These are phyloP conservation scores for Chara braunii DNA, from an alignment of 139 green algal species.

Conservation along the genomic window DNA sequence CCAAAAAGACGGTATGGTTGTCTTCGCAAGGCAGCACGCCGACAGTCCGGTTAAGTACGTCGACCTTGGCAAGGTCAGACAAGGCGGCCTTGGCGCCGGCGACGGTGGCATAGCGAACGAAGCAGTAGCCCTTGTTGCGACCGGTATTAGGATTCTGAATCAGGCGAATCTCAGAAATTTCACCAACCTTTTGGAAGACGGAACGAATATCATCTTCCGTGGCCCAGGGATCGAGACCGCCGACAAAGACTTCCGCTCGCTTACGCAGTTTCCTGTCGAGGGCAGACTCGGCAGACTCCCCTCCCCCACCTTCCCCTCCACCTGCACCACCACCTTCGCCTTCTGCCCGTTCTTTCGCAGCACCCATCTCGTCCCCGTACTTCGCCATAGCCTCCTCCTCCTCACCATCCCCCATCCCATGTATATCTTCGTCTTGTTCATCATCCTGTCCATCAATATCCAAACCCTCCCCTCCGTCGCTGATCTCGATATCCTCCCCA, in stretches of 20 bases:
- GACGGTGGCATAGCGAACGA: constrained; percentile 29
- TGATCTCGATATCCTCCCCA: too few species aligned
- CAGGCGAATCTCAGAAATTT: constrained; percentile 33
- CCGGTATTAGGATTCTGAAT: constrained; percentile 1
- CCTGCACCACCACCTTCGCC: too few species aligned
- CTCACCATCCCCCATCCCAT: too few species aligned
- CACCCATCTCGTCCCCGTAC: too few species aligned
- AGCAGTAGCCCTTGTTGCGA: constrained; percentile 35
- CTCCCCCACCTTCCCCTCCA: too few species aligned
- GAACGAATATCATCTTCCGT: constrained; percentile 22
- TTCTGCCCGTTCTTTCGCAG: too few species aligned
- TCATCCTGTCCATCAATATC: too few species aligned
- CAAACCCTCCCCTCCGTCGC: too few species aligned
- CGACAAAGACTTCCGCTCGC: constrained; percentile 30
- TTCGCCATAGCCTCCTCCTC: too few species aligned
- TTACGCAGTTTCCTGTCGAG: constrained; percentile 4
- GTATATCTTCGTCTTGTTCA: too few species aligned
- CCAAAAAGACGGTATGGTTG: constrained; percentile 36
- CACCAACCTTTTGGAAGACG: constrained; percentile 18
- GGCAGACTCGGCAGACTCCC: too few species aligned
- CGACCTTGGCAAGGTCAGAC: constrained; percentile 8
- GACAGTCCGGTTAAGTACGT: constrained; percentile 3
- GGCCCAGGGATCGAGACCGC: constrained; percentile 19
- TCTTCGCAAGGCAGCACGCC: constrained; percentile 30
- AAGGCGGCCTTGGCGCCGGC: constrained; percentile 6